These are phyloP conservation scores for Annulohypoxylon nitens DNA, from an alignment of 495 filamentous ascomycete genomes.

Conservation along the genomic window DNA sequence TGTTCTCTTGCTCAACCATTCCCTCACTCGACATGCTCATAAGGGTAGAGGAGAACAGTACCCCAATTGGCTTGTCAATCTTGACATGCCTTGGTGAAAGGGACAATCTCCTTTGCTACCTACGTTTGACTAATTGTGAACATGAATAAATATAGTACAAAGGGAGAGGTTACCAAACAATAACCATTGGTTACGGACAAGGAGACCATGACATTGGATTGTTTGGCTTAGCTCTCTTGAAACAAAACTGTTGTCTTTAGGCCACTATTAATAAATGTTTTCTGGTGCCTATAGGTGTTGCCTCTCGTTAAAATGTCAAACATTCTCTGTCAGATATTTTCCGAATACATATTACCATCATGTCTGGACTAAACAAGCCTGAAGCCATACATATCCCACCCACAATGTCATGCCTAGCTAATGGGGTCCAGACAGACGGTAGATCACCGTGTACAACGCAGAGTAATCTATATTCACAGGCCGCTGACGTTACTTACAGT, in stretches of 20 bases:
- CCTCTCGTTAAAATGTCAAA: not conserved
- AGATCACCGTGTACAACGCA: not conserved
- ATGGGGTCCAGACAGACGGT: not conserved
- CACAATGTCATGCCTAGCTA: not conserved
- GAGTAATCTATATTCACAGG: not conserved
- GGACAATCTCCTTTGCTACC: no score
- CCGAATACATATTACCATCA: no score
- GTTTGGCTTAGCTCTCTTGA: not conserved
- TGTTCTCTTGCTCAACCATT: no score
- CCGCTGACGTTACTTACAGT: not conserved
- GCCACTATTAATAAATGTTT: not conserved
- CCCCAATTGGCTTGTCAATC: no score
- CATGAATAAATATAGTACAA: not conserved
- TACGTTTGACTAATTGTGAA: no score
- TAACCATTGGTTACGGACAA: not conserved
- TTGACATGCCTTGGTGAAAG: no score
- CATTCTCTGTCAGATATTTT: no score
- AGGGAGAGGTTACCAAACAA: not conserved
- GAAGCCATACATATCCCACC: not conserved
- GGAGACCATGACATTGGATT: not conserved
- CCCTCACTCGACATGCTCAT: no score
- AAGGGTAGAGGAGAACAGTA: no score
- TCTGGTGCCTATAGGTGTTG: not conserved
- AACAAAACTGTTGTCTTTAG: constrained; percentile 2
- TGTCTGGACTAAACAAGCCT: no score